Evolutionary conservation across 2,329 filamentous ascomycete species (phyloP), one percentile per base, ranked within the genome.

Genomic region (Daldinia sp.): DNA sequence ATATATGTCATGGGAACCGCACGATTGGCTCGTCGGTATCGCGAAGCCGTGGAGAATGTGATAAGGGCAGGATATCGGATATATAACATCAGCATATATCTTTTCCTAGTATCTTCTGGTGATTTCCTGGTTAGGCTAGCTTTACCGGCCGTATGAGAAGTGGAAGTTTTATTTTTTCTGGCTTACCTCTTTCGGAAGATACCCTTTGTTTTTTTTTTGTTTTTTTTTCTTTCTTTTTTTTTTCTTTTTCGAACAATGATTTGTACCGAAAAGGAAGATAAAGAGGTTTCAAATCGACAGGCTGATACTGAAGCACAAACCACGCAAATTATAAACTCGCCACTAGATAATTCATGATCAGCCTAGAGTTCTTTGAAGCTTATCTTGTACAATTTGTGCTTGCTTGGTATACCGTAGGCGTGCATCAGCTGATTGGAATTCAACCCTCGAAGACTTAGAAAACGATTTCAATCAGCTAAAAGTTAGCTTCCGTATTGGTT

Each of bases 331-430:
- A 20, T 13, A 39, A 39, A n/a, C 6, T 69, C 55, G 63, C 67
- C 60, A 69, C 67, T 37, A 20, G n/a, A 60, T 44, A 58, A 68
- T 15, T 12, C 7, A 26, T n/a, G n/a, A 28, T 35, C 33, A 35
- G 33, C 33, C 33, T n/a, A 9, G n/a, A 26, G 7, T 42, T 53
- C 58, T 60, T 60, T 51, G 26, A 46, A 48, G 26, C 44, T 28
- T 50, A 28, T 20, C 56, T 50, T 73, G 72, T 70, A 72, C 71
- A 67, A 71, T 65, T 75, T 74, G 69, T 73, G 72, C 70, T 10
- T 35, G 33, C 70, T 10, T 35, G 33, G 33, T 35, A 35, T 2
- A 35, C 33, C 33, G 33, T 35, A 35, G 7, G 33, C 5, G 62
- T 39, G 41, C 26, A 15, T 61, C 57, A 56, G 58, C 44, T 53